phyloP scores from a whole-genome alignment of 495 filamentous ascomycete genomes.

The Podospora pseudoanserina region DNA sequence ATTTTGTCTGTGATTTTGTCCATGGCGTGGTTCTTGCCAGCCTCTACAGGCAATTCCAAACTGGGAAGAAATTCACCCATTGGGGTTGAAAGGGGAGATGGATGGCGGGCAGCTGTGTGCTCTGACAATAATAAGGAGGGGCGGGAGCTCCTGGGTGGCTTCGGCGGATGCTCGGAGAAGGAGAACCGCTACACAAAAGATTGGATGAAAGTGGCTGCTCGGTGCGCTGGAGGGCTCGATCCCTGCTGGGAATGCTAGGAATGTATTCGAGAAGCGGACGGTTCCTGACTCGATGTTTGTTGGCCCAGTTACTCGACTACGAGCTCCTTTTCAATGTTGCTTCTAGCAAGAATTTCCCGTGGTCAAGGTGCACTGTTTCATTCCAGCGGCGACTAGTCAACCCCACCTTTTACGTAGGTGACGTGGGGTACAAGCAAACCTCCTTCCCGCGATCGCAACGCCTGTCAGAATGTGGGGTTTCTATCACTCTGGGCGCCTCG shows the following conservation, averaged over 20 bases:
- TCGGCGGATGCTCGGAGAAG: slow-evolving; percentile 9
- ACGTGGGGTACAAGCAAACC: slow-evolving; percentile 12
- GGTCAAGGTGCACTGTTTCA: not conserved
- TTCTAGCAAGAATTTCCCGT: not conserved
- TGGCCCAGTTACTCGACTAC: not conserved
- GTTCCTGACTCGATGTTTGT: not conserved
- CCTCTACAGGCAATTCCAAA: slow-evolving; percentile 21
- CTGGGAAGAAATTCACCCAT: slow-evolving; percentile 26
- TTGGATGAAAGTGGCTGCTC: not conserved
- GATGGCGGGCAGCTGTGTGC: not conserved
- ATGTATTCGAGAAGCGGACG: not conserved
- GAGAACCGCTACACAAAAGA: slow-evolving; percentile 6
- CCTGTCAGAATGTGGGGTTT: slow-evolving; percentile 1
- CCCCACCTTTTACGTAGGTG: slow-evolving; percentile 17
- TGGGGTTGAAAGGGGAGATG: not conserved
- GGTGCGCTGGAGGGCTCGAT: not conserved
- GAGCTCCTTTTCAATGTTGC: slow-evolving; percentile 1
- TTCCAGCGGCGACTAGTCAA: slow-evolving; percentile 8
- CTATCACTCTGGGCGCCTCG: slow-evolving; percentile 1
- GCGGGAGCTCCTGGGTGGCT: not conserved
- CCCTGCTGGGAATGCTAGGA: not conserved
- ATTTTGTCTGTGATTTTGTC: slow-evolving; percentile 97
- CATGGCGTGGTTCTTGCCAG: slow-evolving; percentile 46
- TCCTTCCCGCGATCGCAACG: slow-evolving; percentile 4
- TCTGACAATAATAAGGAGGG: not conserved